Base-by-base conservation (phyloP, 2,329 filamentous ascomycete genomes). In the Alternaria viburni region DNA sequence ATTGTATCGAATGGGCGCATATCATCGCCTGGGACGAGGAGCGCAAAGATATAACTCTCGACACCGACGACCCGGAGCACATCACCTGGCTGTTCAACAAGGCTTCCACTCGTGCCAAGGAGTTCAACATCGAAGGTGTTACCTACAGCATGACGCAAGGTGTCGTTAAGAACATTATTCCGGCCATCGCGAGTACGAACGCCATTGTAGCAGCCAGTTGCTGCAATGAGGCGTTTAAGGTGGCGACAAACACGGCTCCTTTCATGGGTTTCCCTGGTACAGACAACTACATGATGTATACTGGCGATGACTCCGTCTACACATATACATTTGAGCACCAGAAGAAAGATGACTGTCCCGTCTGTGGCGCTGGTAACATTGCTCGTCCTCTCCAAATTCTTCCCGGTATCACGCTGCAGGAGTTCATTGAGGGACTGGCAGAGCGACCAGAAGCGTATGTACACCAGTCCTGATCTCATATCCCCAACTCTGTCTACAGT, bases 121-220 rank as follows among this genome's bases (percentile, higher is more conserved):
- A 99, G 76, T 99, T 97, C 82, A 90, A 91, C 72, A 99, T 99
- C 71, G 81, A 89, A 0, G 96, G 96, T 9, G 93, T 99, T 61
- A 98, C 96, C 1, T 99, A 99, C 80, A 91, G 92, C 6, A 89
- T 97, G 80, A 97, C 96, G 0, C 96, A 99, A 79, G 96, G 96
- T 60, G 96, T 98, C 3, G 93, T 99, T 74, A 99, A 99, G 82
- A 99, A 99, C 81, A 99, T 99, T 80, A 99, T 99, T 65, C 96
- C 96, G 0, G 96, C 96, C 26, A 99, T 99, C 74, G 96, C 96
- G 17, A 97, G 93, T 1, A 99, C 96, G 7, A 99, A 99, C 78
- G 95, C 96, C 61, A 96, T 99, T 72, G 92, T 99, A 68, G 96
- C 96, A 1, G 96, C 95, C 2, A 91, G 92, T 56, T 98, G 95